Evolutionary conservation across 345 rosid species (phyloP).

Genomic region (Camelina sativa): DNA sequence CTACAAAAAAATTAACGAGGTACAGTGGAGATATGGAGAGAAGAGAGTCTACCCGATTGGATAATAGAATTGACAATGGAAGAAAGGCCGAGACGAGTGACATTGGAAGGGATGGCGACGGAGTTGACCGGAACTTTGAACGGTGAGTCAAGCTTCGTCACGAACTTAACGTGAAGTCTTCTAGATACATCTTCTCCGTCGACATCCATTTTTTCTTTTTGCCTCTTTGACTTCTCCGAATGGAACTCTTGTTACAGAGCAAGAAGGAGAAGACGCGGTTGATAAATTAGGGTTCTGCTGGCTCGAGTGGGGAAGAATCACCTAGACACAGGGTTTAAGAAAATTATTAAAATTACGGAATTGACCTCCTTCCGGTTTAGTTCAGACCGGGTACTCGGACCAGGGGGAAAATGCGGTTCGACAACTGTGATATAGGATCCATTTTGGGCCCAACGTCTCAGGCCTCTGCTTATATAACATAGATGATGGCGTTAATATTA

Average conservation of each 20-base stretch:
- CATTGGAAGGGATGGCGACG: slow-evolving; percentile 77
- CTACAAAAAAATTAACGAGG: neutral
- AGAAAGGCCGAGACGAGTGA: slow-evolving; percentile 90
- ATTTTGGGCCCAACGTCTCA: neutral
- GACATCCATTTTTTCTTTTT: slow-evolving; percentile 35
- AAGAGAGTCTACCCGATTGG: slow-evolving; percentile 46
- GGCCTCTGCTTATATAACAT: neutral
- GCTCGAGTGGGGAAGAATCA: neutral
- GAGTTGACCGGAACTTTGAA: slow-evolving; percentile 60
- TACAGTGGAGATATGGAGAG: neutral
- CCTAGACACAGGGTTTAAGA: slow-evolving; percentile 36
- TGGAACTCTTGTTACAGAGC: slow-evolving; percentile 5
- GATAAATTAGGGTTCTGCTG: slow-evolving; percentile 41
- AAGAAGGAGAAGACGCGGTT: slow-evolving; percentile 3
- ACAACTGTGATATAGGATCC: neutral
- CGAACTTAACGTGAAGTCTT: slow-evolving; percentile 78
- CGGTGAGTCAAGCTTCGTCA: slow-evolving; percentile 74
- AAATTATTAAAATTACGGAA: neutral
- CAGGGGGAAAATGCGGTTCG: neutral
- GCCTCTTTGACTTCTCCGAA: slow-evolving; percentile 19
- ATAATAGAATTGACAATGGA: slow-evolving; percentile 71
- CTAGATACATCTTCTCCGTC: slow-evolving; percentile 54
- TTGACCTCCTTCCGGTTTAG: slow-evolving; percentile 15
- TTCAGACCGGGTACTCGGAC: neutral
- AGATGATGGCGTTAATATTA: too few species aligned